Percentiles rank a stretch among this genome's conserved stretches.
Conservation (phyloP, 2,329 filamentous ascomycete species). For the Penicillium sp. region DNA sequence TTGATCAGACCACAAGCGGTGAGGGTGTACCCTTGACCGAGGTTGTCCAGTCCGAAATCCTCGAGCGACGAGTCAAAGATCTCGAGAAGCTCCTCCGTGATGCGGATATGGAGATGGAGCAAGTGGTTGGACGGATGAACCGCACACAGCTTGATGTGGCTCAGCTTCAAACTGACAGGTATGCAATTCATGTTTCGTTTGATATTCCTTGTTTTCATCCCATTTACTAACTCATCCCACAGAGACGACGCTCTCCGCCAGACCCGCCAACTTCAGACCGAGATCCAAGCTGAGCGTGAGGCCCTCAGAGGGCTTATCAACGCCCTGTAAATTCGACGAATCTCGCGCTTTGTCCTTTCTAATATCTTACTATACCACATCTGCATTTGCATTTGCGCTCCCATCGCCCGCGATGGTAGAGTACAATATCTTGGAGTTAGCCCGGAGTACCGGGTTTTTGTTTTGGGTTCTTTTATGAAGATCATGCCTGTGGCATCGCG, state of each 20-base stretch:
- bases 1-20: conserved; percentile 63
- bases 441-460: conserved; percentile 6
- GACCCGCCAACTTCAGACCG: conserved; percentile 67
- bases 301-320: conserved; percentile 55
- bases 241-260: conserved; percentile 71
- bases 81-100: conserved; percentile 77
- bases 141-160: conserved; percentile 79
- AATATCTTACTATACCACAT: conserved; percentile 22
- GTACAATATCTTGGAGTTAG: conserved; percentile 18
- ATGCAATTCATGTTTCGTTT: conserved; percentile 17
- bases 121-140: conserved; percentile 80
- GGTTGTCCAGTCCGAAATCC: conserved; percentile 68
- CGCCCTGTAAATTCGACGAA: conserved; percentile 12
- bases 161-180: conserved; percentile 63
- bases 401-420: conserved; percentile 11
- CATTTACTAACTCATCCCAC: conserved; percentile 23
- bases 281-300: conserved; percentile 64
- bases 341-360: conserved; percentile 3
- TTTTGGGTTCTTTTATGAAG: conserved; percentile 11
- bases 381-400: conserved; percentile 24
- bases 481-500: conserved; percentile 16
- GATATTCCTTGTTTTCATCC: background rate
- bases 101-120: conserved; percentile 78
- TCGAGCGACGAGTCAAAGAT: conserved; percentile 77
- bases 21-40: conserved; percentile 62